Percentiles rank a stretch among this genome's conserved stretches.
Evolutionary conservation across 1,284 basidiomycete species (phyloP).

Genomic region (Microbotryum lychnidis-dioicae): DNA sequence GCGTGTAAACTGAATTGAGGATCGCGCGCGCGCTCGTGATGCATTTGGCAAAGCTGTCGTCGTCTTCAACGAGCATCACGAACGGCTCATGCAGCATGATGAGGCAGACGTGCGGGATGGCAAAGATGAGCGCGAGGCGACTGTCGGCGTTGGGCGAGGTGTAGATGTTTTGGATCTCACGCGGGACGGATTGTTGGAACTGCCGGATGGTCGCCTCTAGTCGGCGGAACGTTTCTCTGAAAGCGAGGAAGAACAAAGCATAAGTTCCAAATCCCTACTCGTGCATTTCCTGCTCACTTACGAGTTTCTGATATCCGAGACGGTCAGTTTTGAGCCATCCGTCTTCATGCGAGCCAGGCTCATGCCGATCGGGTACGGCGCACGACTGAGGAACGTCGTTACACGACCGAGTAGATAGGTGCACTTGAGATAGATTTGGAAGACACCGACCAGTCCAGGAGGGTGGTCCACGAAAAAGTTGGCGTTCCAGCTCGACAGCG

Average conservation of each 20-base stretch:
- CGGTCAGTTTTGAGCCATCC: background rate
- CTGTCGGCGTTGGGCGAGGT: slow-evolving; percentile 2
- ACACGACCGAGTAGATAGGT: background rate
- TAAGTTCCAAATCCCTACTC: background rate
- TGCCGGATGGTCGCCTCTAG: slow-evolving; percentile 24
- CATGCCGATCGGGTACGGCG: background rate
- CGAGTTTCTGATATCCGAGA: background rate
- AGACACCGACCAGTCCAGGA: slow-evolving; percentile 4
- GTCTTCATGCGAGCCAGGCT: background rate
- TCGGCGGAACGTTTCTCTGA: slow-evolving; percentile 26
- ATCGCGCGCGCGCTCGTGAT: slow-evolving; percentile 25
- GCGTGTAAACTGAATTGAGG: slow-evolving; percentile 24
- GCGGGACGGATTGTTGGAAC: slow-evolving; percentile 33
- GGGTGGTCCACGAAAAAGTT: slow-evolving; percentile 31
- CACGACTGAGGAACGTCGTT: background rate
- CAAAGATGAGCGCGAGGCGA: slow-evolving; percentile 23
- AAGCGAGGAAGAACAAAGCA: background rate
- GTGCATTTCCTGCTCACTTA: slow-evolving; percentile 5
- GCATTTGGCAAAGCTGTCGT: slow-evolving; percentile 26
- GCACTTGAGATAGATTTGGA: slow-evolving; percentile 5
- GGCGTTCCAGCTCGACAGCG: slow-evolving; percentile 23
- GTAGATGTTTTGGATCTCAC: slow-evolving; percentile 23
- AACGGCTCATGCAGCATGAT: slow-evolving; percentile 34
- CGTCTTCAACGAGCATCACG: slow-evolving; percentile 6
- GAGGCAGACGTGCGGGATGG: slow-evolving; percentile 20